phyloP scores from a whole-genome alignment of 2,329 filamentous ascomycete genomes.

The Microsporum ferrugineum region DNA sequence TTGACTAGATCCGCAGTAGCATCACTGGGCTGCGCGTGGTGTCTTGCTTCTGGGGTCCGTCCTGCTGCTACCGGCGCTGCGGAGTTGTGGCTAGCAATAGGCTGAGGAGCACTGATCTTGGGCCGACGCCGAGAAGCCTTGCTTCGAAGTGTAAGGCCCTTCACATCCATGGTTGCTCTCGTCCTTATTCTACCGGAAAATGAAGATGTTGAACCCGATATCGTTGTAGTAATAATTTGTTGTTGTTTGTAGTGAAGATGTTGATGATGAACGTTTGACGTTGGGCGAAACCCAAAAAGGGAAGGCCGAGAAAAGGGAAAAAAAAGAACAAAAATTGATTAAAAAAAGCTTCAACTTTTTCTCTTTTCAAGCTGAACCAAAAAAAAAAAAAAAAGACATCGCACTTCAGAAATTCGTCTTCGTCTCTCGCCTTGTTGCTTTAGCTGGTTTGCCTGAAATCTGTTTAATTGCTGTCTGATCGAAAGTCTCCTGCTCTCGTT shows the following conservation, averaged over 20 bases:
- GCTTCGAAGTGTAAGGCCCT: constrained; percentile 52
- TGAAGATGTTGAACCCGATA: not conserved
- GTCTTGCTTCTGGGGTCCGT: constrained; percentile 23
- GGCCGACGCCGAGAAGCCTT: constrained; percentile 41
- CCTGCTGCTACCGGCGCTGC: constrained; percentile 8
- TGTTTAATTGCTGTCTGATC: not conserved
- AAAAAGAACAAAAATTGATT: not conserved
- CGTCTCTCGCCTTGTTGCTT: not conserved
- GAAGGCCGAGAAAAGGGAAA: not conserved
- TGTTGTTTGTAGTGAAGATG: not conserved
- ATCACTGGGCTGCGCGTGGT: constrained; percentile 30
- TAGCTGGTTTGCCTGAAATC: not conserved
- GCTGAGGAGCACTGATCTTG: constrained; percentile 50
- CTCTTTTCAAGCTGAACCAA: not conserved
- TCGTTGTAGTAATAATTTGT: not conserved
- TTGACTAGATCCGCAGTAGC: constrained; percentile 77
- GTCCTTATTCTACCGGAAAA: not conserved
- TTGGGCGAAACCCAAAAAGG: constrained; percentile 1
- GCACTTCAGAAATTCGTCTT: not conserved
- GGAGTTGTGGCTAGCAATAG: constrained; percentile 35
- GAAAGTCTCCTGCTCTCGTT: not conserved
- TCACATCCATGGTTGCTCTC: constrained; percentile 36
- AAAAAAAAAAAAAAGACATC: not conserved
- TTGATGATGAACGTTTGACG: not conserved
- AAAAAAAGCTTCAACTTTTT: not conserved